Evolutionary conservation across 129 eudicot species (phyloP), one percentile per base, ranked within the genome.

Genomic region (Flaveria brownii): DNA sequence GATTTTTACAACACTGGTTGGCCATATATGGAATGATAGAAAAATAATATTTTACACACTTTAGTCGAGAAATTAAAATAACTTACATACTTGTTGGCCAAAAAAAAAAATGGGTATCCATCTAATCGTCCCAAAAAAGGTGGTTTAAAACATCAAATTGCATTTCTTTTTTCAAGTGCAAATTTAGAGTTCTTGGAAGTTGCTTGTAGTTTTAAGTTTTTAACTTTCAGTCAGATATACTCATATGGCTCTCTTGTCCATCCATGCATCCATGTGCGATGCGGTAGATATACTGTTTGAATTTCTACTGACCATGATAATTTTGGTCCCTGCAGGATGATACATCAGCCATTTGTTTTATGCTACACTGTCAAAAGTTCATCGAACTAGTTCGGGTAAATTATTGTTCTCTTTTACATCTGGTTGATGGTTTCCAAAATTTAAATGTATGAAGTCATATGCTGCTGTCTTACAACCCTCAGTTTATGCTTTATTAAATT

Each of bases 301-400:
- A 41, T 65, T 66, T 3, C 23, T 51, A 13, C 73, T 26, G 49
- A 50, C 74, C 50, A 17, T 73, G 42, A 14, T 30, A 46, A 45
- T 16, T 55, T 45, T 43, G 11, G 22, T 66, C 23, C 72, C 47
- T 86, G 90, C 93, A 94, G 99, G 88, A 89, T 23, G 89, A 83
- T 30, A 81, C 80, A 64, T 94, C 99, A 63, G 86, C 93, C 59
- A 75, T 86, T 14, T 94, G 87, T 79, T 84, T 91, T 70, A 76
- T 94, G 82, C 90, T 94, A 68, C 90, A 91, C 68, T 94, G 93
- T 83, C 99, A 94, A 78, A 91, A 94, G 65, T 94, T 91, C 76
- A 91, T 94, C 45, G 99, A 94, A 77, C 86, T 94, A 73, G 84
- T 94, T 77, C 93, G 97, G 97, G 99, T 94, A 86, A 79, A 45